A percentile compares a stretch with the other conserved stretches of the same genome.
Evolutionary conservation across 495 filamentous ascomycete genomes (phyloP).

Genomic region (Xylaria scruposa): DNA sequence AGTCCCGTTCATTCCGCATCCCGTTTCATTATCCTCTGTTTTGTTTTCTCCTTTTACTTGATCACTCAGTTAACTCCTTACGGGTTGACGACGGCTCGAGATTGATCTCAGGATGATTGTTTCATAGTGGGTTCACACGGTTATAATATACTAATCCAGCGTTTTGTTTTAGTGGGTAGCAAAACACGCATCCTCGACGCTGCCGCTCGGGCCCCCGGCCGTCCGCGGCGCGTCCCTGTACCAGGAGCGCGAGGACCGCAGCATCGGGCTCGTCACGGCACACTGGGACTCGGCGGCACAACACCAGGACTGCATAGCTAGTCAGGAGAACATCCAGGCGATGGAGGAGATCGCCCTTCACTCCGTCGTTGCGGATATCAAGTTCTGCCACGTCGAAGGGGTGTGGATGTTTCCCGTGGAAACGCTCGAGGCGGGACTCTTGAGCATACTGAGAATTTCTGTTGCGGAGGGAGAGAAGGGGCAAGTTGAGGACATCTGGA

Average conservation of each 20-base stretch:
- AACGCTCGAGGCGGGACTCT: conserved; percentile 17
- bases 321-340: conserved; percentile 27
- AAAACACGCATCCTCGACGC: conserved; percentile 17
- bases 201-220: conserved; percentile 21
- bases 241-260: conserved; percentile 19
- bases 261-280: conserved; percentile 23
- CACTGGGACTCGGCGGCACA: conserved; percentile 27
- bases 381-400: conserved; percentile 28
- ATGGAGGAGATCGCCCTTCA: conserved; percentile 31
- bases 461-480: neutral
- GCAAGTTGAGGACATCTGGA: conserved; percentile 10
- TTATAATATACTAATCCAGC: neutral
- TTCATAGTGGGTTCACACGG: neutral
- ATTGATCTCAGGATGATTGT: neutral
- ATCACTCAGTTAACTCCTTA: neutral
- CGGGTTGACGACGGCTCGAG: no score
- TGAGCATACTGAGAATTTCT: conserved; percentile 21
- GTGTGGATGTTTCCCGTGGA: conserved; percentile 8
- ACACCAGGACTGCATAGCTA: conserved; percentile 19
- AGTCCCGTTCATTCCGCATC: neutral
- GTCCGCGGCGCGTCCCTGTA: conserved; percentile 25
- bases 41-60: neutral
- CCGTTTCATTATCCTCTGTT: no score
- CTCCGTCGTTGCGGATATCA: conserved; percentile 16
- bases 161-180: conserved; percentile 25